Evolutionary conservation across 208 protist genomes (phyloP).

Genomic region (Porcisia hertigi): DNA sequence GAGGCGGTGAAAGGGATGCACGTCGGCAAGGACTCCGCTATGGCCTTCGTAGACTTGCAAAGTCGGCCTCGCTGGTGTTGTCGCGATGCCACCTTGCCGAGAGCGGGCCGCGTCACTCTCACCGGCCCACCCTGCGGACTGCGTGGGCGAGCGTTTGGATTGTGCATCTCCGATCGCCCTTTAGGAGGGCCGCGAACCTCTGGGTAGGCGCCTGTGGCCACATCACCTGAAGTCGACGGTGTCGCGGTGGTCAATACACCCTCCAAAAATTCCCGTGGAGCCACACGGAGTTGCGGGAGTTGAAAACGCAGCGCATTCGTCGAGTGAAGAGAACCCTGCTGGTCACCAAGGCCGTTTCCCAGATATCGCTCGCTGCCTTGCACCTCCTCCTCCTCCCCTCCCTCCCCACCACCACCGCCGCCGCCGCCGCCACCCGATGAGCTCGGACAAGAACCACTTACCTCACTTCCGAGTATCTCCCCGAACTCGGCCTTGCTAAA

Average conservation of each 20-base stretch:
- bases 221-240: not conserved
- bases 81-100: not conserved
- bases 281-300: too few relatives aligned
- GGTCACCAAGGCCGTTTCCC: not conserved
- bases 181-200: not conserved
- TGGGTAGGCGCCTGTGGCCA: not conserved
- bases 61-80: not conserved
- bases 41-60: not conserved
- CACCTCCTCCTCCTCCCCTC: not conserved
- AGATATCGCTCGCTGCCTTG: not conserved
- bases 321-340: not conserved
- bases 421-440: not conserved
- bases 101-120: not conserved
- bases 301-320: not conserved
- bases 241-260: not conserved
- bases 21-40: not conserved
- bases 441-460: not conserved
- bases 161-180: not conserved
- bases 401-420: not conserved
- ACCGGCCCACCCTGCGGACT: not conserved
- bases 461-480: not conserved
- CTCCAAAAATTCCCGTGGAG: not conserved
- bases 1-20: not conserved
- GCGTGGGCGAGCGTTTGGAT: not conserved
- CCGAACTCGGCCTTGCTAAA: not conserved